phyloP scores from a whole-genome alignment of 2,329 filamentous ascomycete species.

The Penicillium sp. region DNA sequence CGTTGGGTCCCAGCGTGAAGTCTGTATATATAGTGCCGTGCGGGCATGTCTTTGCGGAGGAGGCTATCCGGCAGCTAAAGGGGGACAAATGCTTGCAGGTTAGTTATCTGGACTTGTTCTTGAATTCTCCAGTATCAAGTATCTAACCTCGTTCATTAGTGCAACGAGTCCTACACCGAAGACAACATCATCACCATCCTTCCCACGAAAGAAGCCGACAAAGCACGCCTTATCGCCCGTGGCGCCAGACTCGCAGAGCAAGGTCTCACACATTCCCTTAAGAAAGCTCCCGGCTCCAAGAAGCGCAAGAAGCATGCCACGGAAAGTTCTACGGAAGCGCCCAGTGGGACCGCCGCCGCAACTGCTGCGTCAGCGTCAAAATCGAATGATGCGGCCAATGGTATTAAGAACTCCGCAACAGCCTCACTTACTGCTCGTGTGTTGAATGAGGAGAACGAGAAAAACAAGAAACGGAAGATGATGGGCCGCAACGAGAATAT shows the following conservation, averaged over 20 bases:
- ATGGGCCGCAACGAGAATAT: conserved; percentile 61
- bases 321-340: conserved; percentile 31
- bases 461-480: conserved; percentile 75
- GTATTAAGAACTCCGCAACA: conserved; percentile 86
- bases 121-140: not conserved
- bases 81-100: conserved; percentile 62
- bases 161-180: conserved; percentile 69
- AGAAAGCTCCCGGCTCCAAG: conserved; percentile 68
- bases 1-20: conserved; percentile 75
- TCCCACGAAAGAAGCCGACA: conserved; percentile 69
- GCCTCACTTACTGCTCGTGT: conserved; percentile 85
- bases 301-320: conserved; percentile 75
- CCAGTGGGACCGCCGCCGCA: conserved; percentile 36
- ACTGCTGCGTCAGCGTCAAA: conserved; percentile 22
- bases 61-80: conserved; percentile 78
- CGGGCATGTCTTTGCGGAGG: conserved; percentile 89
- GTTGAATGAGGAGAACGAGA: conserved; percentile 79
- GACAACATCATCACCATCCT: conserved; percentile 84
- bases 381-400: conserved; percentile 42
- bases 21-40: conserved; percentile 91
- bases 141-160: conserved; percentile 51
- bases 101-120: conserved; percentile 15
- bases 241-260: conserved; percentile 68
- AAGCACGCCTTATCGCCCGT: conserved; percentile 66
- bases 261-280: conserved; percentile 81